Percentiles rank a stretch among this genome's conserved stretches.
Conservation (phyloP, 805 yeast genomes). For the Pichia cabralensis region DNA sequence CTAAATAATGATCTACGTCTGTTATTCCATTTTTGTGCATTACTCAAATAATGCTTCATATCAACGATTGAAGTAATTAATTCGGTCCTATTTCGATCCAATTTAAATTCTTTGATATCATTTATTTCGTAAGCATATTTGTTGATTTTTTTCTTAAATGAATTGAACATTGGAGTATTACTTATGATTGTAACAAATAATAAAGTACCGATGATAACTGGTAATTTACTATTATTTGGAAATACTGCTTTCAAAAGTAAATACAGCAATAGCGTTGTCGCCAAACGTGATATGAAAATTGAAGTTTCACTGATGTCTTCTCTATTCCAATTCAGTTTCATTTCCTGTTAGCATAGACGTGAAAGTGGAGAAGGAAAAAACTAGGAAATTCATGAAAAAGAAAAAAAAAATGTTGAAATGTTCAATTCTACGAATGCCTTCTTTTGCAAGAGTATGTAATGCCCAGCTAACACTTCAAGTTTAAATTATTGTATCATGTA, state of each 20-base stretch:
- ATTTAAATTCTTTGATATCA: conserved; percentile 2
- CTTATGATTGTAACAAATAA: conserved; percentile 23
- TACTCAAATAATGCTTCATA: conserved; percentile 32
- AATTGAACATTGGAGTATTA: conserved; percentile 17
- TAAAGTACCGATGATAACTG: conserved; percentile 17
- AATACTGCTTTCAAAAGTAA: conserved; percentile 12
- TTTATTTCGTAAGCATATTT: conserved; percentile 4
- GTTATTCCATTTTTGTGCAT: conserved; percentile 35
- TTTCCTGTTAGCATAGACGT: too few relatives aligned
- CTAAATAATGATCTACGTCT: conserved; percentile 34
- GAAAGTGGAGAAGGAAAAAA: too few relatives aligned
- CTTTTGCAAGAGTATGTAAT: too few relatives aligned
- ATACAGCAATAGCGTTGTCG: conserved; percentile 18
- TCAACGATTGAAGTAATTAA: conserved; percentile 34
- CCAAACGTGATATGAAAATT: conserved; percentile 21
- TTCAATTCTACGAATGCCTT: too few relatives aligned
- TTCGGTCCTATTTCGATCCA: conserved; percentile 16
- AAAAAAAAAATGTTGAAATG: too few relatives aligned
- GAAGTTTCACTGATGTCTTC: conserved; percentile 12
- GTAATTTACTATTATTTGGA: conserved; percentile 12
- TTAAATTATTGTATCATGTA: too few relatives aligned
- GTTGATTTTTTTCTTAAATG: conserved; percentile 4
- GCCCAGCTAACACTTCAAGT: too few relatives aligned
- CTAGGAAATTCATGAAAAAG: too few relatives aligned
- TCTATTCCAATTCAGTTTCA: too few relatives aligned